These are phyloP conservation scores for Domatiomyces catenatus DNA, from an alignment of 2,329 filamentous ascomycete genomes.

Conservation along the genomic window DNA sequence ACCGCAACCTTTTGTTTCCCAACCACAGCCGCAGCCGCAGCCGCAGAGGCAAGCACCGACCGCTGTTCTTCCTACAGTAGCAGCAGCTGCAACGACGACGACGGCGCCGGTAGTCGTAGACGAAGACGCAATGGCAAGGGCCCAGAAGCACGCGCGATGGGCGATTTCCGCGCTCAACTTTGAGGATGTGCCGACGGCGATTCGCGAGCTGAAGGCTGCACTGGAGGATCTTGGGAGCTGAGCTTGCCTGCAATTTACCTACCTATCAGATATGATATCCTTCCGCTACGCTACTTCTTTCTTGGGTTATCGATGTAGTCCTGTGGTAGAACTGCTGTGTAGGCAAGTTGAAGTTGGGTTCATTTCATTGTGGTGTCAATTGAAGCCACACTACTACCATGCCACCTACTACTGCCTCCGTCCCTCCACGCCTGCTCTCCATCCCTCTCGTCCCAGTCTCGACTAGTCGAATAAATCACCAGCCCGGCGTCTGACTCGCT, in stretches of 20 bases:
- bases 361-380: too few species aligned
- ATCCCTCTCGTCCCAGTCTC: conserved; percentile 17
- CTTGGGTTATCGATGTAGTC: too few species aligned
- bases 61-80: conserved; percentile 17
- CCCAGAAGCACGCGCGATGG: conserved; percentile 94
- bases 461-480: conserved; percentile 62
- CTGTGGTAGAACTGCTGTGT: too few species aligned
- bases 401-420: not conserved
- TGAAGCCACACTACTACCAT: too few species aligned
- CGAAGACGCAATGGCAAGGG: conserved; percentile 61
- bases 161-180: conserved; percentile 94
- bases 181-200: conserved; percentile 81
- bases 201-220: conserved; percentile 67
- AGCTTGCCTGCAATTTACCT: too few species aligned
- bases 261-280: too few species aligned
- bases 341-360: too few species aligned
- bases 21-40: conserved; percentile 1
- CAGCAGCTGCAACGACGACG: conserved; percentile 15
- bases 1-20: conserved; percentile 4
- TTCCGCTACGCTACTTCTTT: too few species aligned
- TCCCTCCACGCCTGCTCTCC: not conserved
- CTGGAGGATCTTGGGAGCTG: conserved; percentile 49
- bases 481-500: conserved; percentile 43
- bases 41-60: conserved; percentile 1
- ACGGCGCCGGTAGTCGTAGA: conserved; percentile 27